Evolutionary conservation across 257 asterid genomes (phyloP).

Genomic region (Solanum acaule): DNA sequence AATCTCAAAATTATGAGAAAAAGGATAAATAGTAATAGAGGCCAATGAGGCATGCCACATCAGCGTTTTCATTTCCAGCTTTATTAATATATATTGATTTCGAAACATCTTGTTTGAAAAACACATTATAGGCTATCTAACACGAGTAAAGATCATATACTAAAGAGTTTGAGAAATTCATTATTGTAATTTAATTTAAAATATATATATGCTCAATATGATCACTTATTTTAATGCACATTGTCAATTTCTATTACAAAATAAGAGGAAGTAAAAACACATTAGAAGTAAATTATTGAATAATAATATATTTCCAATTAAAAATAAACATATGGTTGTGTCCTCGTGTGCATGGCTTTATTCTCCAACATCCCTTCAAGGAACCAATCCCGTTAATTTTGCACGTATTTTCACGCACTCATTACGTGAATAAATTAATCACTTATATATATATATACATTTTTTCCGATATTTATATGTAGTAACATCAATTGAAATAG

Average conservation of each 20-base stretch:
- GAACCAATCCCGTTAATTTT: neutral
- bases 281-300: neutral
- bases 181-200: neutral
- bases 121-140: neutral
- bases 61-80: too few species aligned
- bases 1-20: too few species aligned
- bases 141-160: neutral
- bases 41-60: too few species aligned
- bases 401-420: neutral
- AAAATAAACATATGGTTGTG: neutral
- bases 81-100: too few species aligned
- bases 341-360: slow-evolving; percentile 12
- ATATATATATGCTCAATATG: neutral
- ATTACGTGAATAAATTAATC: neutral
- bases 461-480: neutral
- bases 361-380: neutral
- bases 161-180: neutral
- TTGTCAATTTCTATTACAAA: neutral
- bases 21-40: too few species aligned
- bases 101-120: neutral
- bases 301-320: neutral
- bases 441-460: neutral
- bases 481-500: neutral
- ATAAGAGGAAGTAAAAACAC: neutral
- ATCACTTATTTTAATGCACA: neutral